Base-by-base conservation (phyloP, 768 basidiomycete genomes). In the Leccinum truebloodii region DNA sequence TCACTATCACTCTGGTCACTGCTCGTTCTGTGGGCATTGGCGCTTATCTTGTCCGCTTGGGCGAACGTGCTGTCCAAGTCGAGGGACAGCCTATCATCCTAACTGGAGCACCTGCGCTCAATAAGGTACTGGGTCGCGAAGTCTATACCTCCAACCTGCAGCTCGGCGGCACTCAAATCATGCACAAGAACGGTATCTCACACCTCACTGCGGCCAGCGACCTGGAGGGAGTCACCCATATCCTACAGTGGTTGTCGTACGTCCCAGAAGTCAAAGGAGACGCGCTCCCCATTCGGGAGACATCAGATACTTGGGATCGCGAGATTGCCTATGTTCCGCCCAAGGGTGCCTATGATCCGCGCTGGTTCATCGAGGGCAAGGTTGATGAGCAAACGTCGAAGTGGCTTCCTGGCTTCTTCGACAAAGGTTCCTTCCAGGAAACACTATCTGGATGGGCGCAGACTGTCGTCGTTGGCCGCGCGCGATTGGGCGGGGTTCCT, bases 171-270 rank as follows among this genome's bases (percentile, higher is more conserved):
- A 98, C 97, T n/a, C 97, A 99, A 71, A 98, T 99, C 81, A 98
- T 99, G 97, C 92, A 94, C 86, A 98, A 98, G 86, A 99, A 99
- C 71, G 97, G 97, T 77, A 92, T 98, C 58, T 97, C 96, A 5
- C 97, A 99, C 73, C 79, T 98, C 60, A 95, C 94, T 4, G 95
- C 97, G 35, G 86, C 86, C 68, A 98, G 94, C 72, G 97, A 99
- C 73, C 79, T 99, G 35, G 93, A 98, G 75, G 97, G 97, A 60
- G 94, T 95, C 16, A 88, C 89, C 26, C 90, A 95, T 60, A 98
- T 98, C 65, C 79, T 98, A 50, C 86, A 94, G 66, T 99, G 97
- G 94, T 73, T 99, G 60, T 92, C 95, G 9, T 99, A 94, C 73
- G 83, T 98, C 2, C 96, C 97, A 10, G 90, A 90, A 69, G 78